Evolutionary conservation across 2,329 filamentous ascomycete species (phyloP).

Genomic region (Lasiodiplodia gonubiensis): DNA sequence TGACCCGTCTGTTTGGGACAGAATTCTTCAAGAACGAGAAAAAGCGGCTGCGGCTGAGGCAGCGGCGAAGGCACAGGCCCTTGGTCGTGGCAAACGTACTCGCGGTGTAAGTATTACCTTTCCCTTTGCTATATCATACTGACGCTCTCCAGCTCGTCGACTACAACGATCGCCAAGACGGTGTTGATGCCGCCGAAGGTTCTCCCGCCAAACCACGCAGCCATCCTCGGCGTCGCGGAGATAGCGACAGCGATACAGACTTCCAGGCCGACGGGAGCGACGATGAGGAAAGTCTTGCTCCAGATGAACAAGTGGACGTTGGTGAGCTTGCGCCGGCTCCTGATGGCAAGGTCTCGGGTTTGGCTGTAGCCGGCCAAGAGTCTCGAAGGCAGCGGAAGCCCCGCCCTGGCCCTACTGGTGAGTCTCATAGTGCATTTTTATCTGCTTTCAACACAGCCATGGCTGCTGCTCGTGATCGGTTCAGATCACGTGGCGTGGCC

Average conservation of each 20-base stretch:
- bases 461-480: not conserved
- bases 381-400: not conserved
- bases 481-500: not conserved
- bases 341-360: not conserved
- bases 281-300: slow-evolving; percentile 35
- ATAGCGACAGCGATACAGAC: slow-evolving; percentile 54
- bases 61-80: slow-evolving; percentile 70
- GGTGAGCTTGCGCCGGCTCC: not conserved
- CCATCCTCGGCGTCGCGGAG: slow-evolving; percentile 38
- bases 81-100: slow-evolving; percentile 83
- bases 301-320: not conserved
- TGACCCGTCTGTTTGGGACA: slow-evolving; percentile 82
- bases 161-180: slow-evolving; percentile 48
- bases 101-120: slow-evolving; percentile 56
- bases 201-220: slow-evolving; percentile 42
- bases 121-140: slow-evolving; percentile 29
- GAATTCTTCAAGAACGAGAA: slow-evolving; percentile 83
- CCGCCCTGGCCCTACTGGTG: slow-evolving; percentile 5
- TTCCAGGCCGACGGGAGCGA: slow-evolving; percentile 53
- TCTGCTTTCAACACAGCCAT: not conserved
- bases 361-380: slow-evolving; percentile 4
- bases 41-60: slow-evolving; percentile 75
- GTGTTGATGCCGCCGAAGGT: slow-evolving; percentile 32
- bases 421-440: not conserved
- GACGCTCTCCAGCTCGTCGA: slow-evolving; percentile 48